phyloP scores from a whole-genome alignment of 2,329 filamentous ascomycete genomes.

The Ciborinia camelliae region DNA sequence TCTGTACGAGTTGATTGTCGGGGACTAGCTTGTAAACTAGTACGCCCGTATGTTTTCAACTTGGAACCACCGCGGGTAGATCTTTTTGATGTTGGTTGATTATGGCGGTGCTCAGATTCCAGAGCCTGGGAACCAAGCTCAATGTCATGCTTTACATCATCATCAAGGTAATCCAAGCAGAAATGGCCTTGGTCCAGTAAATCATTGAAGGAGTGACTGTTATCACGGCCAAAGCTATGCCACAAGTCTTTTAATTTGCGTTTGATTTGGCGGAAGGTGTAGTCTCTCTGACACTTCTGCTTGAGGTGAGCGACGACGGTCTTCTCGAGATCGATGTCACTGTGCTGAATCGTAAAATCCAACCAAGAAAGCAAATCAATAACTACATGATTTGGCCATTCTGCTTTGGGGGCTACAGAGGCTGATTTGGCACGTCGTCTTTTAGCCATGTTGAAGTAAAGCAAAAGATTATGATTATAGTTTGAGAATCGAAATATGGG shows the following conservation, averaged over 20 bases:
- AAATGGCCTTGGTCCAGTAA: neutral
- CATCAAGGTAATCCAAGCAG: neutral
- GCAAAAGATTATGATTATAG: too few relatives aligned
- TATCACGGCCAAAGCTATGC: neutral
- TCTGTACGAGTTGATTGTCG: neutral
- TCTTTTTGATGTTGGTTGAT: neutral
- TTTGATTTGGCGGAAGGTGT: neutral
- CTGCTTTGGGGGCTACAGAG: neutral
- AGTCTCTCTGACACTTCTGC: neutral
- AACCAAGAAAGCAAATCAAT: conserved; percentile 10
- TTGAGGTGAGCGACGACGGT: conserved; percentile 3
- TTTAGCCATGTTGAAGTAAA: neutral
- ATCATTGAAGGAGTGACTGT: neutral
- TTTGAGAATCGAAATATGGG: too few relatives aligned
- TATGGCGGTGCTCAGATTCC: neutral
- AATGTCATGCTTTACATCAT: neutral
- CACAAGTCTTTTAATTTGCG: neutral
- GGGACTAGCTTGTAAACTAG: neutral
- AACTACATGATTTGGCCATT: neutral
- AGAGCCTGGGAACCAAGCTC: neutral
- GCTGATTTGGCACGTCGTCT: too few relatives aligned
- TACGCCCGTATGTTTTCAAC: neutral
- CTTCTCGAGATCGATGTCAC: neutral
- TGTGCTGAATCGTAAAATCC: neutral
- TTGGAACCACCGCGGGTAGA: neutral